Conservation (phyloP, 371 early-diverging fungal species). For the Syncephalastrum contaminatum region DNA sequence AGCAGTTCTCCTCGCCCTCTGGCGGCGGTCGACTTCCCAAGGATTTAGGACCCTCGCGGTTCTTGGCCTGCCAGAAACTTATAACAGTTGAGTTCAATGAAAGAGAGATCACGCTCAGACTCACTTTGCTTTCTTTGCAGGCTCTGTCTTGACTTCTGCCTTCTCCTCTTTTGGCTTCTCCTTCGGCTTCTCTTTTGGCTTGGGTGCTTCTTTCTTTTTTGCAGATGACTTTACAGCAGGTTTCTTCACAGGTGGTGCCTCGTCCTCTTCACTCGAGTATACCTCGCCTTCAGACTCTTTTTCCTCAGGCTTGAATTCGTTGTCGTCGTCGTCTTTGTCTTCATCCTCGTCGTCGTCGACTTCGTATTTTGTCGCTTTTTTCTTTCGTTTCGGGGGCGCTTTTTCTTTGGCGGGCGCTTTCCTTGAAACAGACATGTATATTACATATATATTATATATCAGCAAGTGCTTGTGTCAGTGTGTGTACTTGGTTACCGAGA, state of each 20-base stretch:
- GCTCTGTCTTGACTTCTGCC: slow-evolving; percentile 2
- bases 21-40: slow-evolving; percentile 80
- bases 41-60: slow-evolving; percentile 58
- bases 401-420: too few species aligned
- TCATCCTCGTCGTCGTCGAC: background rate
- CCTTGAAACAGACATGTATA: too few species aligned
- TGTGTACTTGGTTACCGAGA: too few species aligned
- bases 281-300: slow-evolving; percentile 6
- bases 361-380: too few species aligned
- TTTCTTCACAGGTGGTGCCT: background rate
- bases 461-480: too few species aligned
- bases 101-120: background rate
- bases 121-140: slow-evolving; percentile 7
- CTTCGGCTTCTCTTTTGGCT: background rate
- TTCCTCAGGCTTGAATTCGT: slow-evolving; percentile 10
- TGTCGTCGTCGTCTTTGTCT: slow-evolving; percentile 10
- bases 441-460: too few species aligned
- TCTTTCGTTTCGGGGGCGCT: too few species aligned
- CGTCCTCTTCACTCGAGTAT: background rate
- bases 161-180: background rate
- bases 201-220: background rate
- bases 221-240: background rate
- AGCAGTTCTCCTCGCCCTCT: slow-evolving; percentile 75
- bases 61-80: slow-evolving; percentile 31
- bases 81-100: too few species aligned